phyloP scores from a whole-genome alignment of 495 filamentous ascomycete species.

The Aspergillus olivimuriae region DNA sequence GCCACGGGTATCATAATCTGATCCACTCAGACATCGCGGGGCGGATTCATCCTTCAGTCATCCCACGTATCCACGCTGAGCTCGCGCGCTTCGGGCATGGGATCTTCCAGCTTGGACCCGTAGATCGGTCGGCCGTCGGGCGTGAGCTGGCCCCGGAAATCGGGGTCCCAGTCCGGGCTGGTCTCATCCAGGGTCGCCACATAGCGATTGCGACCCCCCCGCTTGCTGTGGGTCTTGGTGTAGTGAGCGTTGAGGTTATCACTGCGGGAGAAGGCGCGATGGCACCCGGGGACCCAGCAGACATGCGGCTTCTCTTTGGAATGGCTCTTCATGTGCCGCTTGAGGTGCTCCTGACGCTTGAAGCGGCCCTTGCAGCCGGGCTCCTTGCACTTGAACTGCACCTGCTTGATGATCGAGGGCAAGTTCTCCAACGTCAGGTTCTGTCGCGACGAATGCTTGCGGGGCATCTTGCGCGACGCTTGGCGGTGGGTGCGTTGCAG shows the following conservation, averaged over 20 bases:
- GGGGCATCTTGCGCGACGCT: slow-evolving; percentile 28
- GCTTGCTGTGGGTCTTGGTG: slow-evolving; percentile 45
- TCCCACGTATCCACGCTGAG: slow-evolving; percentile 32
- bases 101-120: slow-evolving; percentile 35
- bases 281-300: slow-evolving; percentile 42
- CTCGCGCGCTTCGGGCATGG: slow-evolving; percentile 29
- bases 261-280: slow-evolving; percentile 39
- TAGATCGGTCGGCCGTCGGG: slow-evolving; percentile 38
- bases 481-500: slow-evolving; percentile 29
- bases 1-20: slow-evolving; percentile 19
- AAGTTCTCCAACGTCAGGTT: slow-evolving; percentile 37
- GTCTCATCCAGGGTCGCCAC: slow-evolving; percentile 41
- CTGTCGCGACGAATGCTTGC: slow-evolving; percentile 35
- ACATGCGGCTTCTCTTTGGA: slow-evolving; percentile 49
- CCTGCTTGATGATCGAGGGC: slow-evolving; percentile 36
- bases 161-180: slow-evolving; percentile 39
- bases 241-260: slow-evolving; percentile 46
- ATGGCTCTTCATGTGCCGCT: slow-evolving; percentile 56
- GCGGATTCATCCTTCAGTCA: slow-evolving; percentile 18
- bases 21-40: slow-evolving; percentile 14
- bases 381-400: slow-evolving; percentile 44
- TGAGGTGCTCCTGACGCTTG: slow-evolving; percentile 59
- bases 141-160: slow-evolving; percentile 42
- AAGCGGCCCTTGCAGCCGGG: slow-evolving; percentile 45
- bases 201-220: slow-evolving; percentile 41